Evolutionary conservation across 2,329 filamentous ascomycete genomes (phyloP).

Genomic region (Chrysoporthe austroafricana): DNA sequence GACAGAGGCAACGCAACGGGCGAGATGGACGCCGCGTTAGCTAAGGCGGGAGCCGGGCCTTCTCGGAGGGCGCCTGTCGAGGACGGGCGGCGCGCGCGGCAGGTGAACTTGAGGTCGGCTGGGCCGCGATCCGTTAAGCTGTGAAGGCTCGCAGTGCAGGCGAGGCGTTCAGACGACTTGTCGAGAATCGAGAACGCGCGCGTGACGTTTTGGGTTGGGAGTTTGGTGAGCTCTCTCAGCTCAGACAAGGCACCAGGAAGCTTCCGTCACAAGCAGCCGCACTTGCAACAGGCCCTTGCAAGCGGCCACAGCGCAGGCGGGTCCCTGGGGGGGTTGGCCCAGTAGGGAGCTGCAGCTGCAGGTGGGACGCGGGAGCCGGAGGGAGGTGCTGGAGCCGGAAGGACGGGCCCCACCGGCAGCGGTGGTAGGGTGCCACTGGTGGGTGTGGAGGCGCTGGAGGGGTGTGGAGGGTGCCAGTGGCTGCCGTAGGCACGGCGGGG

Average conservation of each 20-base stretch:
- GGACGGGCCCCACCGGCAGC: not conserved
- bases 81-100: not conserved
- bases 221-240: not conserved
- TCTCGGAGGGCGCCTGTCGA: not conserved
- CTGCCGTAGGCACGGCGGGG: not conserved
- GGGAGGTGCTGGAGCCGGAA: not conserved
- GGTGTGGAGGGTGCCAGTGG: too few species aligned
- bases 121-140: not conserved
- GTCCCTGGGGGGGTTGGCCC: not conserved
- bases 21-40: not conserved
- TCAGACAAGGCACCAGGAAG: conserved; percentile 26
- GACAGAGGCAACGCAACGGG: not conserved
- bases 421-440: not conserved
- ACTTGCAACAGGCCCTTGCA: conserved; percentile 10
- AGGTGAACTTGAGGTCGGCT: not conserved
- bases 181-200: conserved; percentile 1
- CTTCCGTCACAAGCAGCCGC: conserved; percentile 25
- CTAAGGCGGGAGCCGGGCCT: not conserved
- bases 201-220: conserved; percentile 19
- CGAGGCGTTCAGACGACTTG: not conserved
- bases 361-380: conserved; percentile 9
- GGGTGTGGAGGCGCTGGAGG: too few species aligned
- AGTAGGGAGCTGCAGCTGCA: conserved; percentile 7
- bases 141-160: not conserved
- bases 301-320: conserved; percentile 1